Evolutionary conservation across 2,329 filamentous ascomycete genomes (phyloP), one percentile per base, ranked within the genome.

Genomic region (Hypoxylon sp.): DNA sequence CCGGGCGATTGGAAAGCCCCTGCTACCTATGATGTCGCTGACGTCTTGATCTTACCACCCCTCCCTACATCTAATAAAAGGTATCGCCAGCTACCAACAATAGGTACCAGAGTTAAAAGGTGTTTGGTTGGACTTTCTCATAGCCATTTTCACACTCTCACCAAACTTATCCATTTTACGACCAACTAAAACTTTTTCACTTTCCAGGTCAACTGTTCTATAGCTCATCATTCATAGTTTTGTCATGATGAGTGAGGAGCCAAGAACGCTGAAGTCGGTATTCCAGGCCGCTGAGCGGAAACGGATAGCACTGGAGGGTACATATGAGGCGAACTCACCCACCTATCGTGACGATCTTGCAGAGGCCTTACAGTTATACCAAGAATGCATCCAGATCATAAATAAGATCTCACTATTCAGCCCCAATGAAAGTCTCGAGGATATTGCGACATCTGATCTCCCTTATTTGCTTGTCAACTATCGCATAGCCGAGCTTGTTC

Each of bases 351-450:
- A 91, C 72, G 89, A 89, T 74, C 86, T 97, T 73, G 83, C 84
- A 66, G 81, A 85, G 42, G 88, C 92, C 44, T 88, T 97, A 73
- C 81, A 87, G 70, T 87, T 89, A 59, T 95, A 97, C 81, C 85
- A 92, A 75, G 85, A 92, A 78, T 94, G 92, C 79, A 84, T 91
- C 65, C 84, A 88, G 66, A 87, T 92, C 62, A 88, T 93, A 71
- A 84, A 88, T 71, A 86, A 89, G 66, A 84, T 96, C 26, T 91
- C 92, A 0, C 84, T 99, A 59, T 98, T 98, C 86, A 97, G 94
- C 73, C 86, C 90, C 37, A 99, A 99, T 80, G 96, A 99, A 80
- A 87, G 88, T 0, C 81, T 95, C 42, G 96, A 99, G 69, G 96
- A 99, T 81, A 83, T 98, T 33, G 85, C 92, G 13, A 97, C 95